These are phyloP conservation scores for Geotrichum reessii DNA, from an alignment of 1,139 yeast genomes.

Conservation along the genomic window DNA sequence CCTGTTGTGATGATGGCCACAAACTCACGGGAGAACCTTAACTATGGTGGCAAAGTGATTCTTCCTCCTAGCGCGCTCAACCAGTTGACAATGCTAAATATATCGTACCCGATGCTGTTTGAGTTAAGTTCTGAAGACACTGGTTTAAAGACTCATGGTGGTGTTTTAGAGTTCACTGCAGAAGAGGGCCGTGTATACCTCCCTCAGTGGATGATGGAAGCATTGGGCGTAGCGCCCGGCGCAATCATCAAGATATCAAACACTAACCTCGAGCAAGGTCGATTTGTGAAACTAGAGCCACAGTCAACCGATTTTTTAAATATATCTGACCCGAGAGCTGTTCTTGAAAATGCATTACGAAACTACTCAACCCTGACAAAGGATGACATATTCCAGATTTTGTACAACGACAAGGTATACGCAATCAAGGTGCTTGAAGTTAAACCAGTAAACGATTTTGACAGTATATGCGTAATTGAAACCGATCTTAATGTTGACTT, in stretches of 20 bases:
- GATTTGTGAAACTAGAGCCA: constrained; percentile 89
- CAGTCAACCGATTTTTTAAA: constrained; percentile 91
- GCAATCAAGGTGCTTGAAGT: constrained; percentile 83
- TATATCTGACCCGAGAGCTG: constrained; percentile 94
- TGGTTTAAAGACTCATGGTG: constrained; percentile 66
- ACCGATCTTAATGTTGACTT: constrained; percentile 96
- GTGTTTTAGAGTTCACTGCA: constrained; percentile 93
- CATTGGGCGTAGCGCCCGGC: constrained; percentile 70
- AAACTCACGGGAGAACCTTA: constrained; percentile 67
- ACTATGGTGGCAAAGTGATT: constrained; percentile 94
- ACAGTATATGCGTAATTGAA: constrained; percentile 88
- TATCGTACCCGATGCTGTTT: constrained; percentile 93
- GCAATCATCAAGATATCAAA: constrained; percentile 62
- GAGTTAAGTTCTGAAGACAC: constrained; percentile 66
- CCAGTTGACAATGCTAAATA: constrained; percentile 79
- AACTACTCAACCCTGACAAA: constrained; percentile 85
- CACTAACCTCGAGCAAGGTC: constrained; percentile 79
- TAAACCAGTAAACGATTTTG: constrained; percentile 61
- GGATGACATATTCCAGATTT: constrained; percentile 77
- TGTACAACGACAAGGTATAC: constrained; percentile 73
- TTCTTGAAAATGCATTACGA: constrained; percentile 82
- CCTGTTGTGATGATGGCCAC: constrained; percentile 93
- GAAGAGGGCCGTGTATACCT: constrained; percentile 94
- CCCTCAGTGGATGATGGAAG: constrained; percentile 96
- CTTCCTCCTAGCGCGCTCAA: constrained; percentile 90